A percentile compares a stretch with the other conserved stretches of the same genome.
phyloP scores from a whole-genome alignment of 2,329 filamentous ascomycete species.

The Penicillium occitanis region DNA sequence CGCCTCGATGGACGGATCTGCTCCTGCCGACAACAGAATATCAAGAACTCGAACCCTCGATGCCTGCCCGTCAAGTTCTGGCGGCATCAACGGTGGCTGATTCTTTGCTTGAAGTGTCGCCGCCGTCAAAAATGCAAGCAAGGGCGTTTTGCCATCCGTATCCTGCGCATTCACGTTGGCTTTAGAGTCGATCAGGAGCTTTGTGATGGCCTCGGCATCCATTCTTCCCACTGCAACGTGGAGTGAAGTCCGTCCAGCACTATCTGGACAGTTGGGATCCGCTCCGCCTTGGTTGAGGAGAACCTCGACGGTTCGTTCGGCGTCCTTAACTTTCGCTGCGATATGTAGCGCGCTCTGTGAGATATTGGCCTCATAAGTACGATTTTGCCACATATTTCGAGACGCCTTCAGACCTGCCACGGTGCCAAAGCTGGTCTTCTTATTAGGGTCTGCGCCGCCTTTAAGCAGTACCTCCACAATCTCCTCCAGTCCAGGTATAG shows the following conservation, averaged over 20 bases:
- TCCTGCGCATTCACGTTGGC: constrained; percentile 13
- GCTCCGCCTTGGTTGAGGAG: constrained; percentile 9
- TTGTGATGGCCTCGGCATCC: constrained; percentile 6
- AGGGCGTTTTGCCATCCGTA: constrained; percentile 5
- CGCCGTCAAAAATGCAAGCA: constrained; percentile 4
- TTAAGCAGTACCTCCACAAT: constrained; percentile 9
- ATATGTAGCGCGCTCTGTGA: constrained; percentile 13
- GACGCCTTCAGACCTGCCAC: not conserved
- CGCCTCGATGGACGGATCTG: not conserved
- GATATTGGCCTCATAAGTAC: not conserved
- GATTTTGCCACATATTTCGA: not conserved
- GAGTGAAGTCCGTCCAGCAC: not conserved
- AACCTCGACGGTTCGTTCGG: constrained; percentile 7
- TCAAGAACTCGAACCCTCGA: constrained; percentile 4
- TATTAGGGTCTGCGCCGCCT: constrained; percentile 5
- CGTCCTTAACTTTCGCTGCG: constrained; percentile 7
- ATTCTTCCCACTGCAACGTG: not conserved
- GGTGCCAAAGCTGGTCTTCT: constrained; percentile 11
- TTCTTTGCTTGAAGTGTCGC: not conserved
- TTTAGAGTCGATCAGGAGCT: constrained; percentile 10
- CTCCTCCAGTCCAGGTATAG: constrained; percentile 13
- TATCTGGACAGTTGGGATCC: not conserved
- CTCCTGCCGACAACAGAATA: constrained; percentile 12
- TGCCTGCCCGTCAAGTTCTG: not conserved
- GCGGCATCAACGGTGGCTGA: not conserved